phyloP scores from a whole-genome alignment of 306 rosid genomes.

The Malus fusca region DNA sequence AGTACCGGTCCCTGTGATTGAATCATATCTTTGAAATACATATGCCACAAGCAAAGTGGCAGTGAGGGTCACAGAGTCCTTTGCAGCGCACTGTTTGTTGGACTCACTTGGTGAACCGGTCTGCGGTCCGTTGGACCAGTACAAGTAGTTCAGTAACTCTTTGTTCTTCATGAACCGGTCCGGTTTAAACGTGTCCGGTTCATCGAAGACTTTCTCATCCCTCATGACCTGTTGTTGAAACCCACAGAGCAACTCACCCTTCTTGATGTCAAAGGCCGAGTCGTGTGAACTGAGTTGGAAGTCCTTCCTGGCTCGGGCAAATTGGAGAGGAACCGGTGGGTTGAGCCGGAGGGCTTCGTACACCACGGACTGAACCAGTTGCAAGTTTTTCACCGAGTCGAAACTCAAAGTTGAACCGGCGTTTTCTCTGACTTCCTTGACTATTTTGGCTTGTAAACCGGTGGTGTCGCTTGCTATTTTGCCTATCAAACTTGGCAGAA shows the following conservation, averaged over 20 bases:
- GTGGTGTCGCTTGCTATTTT: constrained; percentile 33
- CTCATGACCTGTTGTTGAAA: constrained; percentile 65
- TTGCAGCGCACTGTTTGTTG: constrained; percentile 80
- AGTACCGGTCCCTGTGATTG: constrained; percentile 40
- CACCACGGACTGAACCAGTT: constrained; percentile 58
- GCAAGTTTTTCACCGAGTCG: constrained; percentile 53
- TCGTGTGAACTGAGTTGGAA: constrained; percentile 62
- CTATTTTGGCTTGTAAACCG: constrained; percentile 47
- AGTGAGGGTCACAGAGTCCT: constrained; percentile 60
- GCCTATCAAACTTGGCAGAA: constrained; percentile 47
- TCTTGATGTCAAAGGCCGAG: constrained; percentile 46
- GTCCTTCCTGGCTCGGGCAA: constrained; percentile 70
- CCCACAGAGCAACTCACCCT: constrained; percentile 86
- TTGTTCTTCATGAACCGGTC: constrained; percentile 58
- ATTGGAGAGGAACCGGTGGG: constrained; percentile 89
- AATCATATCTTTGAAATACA: constrained; percentile 60
- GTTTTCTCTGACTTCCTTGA: constrained; percentile 52
- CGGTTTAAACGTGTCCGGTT: constrained; percentile 65
- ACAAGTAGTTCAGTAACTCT: constrained; percentile 53
- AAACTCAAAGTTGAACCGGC: constrained; percentile 52
- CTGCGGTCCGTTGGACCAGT: constrained; percentile 95
- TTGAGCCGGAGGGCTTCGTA: constrained; percentile 69
- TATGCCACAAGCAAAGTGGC: constrained; percentile 53
- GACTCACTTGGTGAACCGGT: constrained; percentile 42
- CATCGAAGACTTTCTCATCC: constrained; percentile 51